These are phyloP conservation scores for Plasmodium adleri DNA, from an alignment of 169 alveolate species.

Conservation along the genomic window DNA sequence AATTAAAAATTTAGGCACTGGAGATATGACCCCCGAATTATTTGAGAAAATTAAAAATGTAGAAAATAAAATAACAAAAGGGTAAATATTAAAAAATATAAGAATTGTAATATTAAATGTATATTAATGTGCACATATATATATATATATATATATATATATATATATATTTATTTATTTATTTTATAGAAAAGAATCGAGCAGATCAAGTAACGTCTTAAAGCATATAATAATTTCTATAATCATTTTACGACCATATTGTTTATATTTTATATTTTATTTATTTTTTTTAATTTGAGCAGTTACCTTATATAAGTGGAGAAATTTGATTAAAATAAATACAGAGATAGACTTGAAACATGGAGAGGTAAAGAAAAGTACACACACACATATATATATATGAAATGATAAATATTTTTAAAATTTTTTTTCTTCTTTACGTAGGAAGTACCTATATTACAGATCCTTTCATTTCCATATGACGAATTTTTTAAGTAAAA, in stretches of 20 bases:
- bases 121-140: too few species aligned
- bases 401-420: not conserved
- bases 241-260: not conserved
- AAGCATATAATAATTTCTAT: not conserved
- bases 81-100: too few species aligned
- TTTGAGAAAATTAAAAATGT: too few species aligned
- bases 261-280: not conserved
- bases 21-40: too few species aligned
- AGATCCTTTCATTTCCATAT: slow-evolving; percentile 9
- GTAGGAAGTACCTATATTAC: not conserved
- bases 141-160: not conserved
- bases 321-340: slow-evolving; percentile 8
- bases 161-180: not conserved
- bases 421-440: not conserved
- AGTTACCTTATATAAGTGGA: slow-evolving; percentile 15
- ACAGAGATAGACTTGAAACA: not conserved
- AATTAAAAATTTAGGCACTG: too few species aligned
- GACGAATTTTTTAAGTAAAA: slow-evolving; percentile 15
- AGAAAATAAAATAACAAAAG: too few species aligned
- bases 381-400: not conserved
- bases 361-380: not conserved
- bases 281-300: not conserved
- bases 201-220: not conserved
- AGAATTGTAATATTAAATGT: too few species aligned
- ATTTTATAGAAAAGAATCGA: not conserved